Base-by-base conservation (phyloP, 805 yeast species). In the Saccharomyces jurei region DNA sequence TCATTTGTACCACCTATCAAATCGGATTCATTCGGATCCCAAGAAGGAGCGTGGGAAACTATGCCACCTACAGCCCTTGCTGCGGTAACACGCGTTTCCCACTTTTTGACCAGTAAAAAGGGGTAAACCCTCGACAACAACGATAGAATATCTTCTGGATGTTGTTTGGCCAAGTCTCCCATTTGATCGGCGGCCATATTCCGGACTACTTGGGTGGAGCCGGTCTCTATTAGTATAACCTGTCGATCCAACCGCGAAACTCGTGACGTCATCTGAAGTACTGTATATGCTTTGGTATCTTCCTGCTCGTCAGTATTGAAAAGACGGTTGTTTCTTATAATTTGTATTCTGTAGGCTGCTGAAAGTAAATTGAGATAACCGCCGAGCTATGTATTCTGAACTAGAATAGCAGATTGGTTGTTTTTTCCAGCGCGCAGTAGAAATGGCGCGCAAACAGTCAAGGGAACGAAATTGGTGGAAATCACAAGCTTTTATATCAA, bases 131-230 rank as follows among this genome's bases (percentile, higher is more conserved):
- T 78, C 14, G 96, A 89, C 32, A 94, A 73, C 46, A 94, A 73
- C 55, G 86, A 86, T 52, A 89, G 77, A 22, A 88, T 81, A 63
- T 94, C 98, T 65, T 92, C 98, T 0, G 98, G 97, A 65, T 94
- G 98, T 47, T 87, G 86, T 68, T 87, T 87, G 28, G 97, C 97
- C 41, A 95, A 77, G 61, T 92, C 98, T 4, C 96, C 89, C 60
- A 94, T 77, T 72, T 94, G 99, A 65, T 92, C 97, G 1, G 98
- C 98, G 1, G 99, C 99, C 9, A 97, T 89, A 65, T 89, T 89
- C 60, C 98, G 80, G 48, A 94, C 94, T 67, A 89, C 87, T 44
- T 88, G 88, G 4, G 97, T 89, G 11, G 97, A 89, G 10, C 99
- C 99, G 1, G 97, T 89, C 71, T 95, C 99, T 60, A 94, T 74